Percentiles rank a stretch among this genome's conserved stretches.
Conservation (phyloP, 345 rosid species). For the Odontarrhena argentea region DNA sequence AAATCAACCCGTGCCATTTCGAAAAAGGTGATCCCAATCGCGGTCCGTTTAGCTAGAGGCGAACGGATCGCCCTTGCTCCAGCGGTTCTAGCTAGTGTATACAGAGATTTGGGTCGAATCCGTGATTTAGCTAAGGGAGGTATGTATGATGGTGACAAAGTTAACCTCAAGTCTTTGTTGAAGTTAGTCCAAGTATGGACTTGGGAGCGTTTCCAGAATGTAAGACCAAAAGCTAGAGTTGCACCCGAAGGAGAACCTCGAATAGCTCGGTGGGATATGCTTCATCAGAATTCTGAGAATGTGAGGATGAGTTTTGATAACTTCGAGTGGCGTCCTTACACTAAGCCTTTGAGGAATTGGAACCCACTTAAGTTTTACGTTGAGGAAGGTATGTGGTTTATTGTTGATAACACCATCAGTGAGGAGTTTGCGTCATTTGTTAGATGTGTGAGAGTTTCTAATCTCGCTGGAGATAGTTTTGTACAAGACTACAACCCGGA, state of each 20-base stretch:
- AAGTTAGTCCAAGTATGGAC: background rate
- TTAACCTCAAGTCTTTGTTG: no score
- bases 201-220: slow-evolving; percentile 46
- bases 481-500: slow-evolving; percentile 51
- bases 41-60: slow-evolving; percentile 52
- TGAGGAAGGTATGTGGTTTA: slow-evolving; percentile 40
- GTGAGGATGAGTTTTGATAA: slow-evolving; percentile 33
- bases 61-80: slow-evolving; percentile 45
- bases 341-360: slow-evolving; percentile 35
- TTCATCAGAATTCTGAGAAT: slow-evolving; percentile 8
- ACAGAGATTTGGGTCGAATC: slow-evolving; percentile 10
- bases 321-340: slow-evolving; percentile 59
- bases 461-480: slow-evolving; percentile 49
- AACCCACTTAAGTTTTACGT: slow-evolving; percentile 33
- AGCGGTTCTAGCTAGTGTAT: slow-evolving; percentile 43
- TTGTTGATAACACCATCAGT: slow-evolving; percentile 24
- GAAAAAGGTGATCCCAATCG: slow-evolving; percentile 21
- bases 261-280: slow-evolving; percentile 40
- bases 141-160: no score
- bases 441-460: slow-evolving; percentile 42
- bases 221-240: no score
- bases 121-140: no score
- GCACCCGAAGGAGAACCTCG: slow-evolving; percentile 38
- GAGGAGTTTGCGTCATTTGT: slow-evolving; percentile 43
- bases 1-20: background rate